These are phyloP conservation scores for Colletotrichum sp. DNA, from an alignment of 2,329 filamentous ascomycete species.

Conservation along the genomic window DNA sequence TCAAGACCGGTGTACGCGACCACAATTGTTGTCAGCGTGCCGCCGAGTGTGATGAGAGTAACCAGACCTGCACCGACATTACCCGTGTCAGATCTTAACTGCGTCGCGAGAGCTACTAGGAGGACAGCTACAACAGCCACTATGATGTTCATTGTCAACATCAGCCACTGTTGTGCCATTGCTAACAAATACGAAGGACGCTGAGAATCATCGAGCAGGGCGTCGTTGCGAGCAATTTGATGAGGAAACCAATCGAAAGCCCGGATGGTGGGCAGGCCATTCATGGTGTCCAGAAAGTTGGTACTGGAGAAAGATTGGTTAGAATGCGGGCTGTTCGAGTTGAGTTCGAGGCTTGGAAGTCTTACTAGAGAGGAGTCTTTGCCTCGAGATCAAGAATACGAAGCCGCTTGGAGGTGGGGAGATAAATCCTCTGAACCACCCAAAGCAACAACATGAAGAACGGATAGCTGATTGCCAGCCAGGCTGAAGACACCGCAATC, in stretches of 20 bases:
- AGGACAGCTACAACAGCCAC: conserved; percentile 52
- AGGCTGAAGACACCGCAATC: conserved; percentile 46
- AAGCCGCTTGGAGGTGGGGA: conserved; percentile 65
- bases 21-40: conserved; percentile 32
- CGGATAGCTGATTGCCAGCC: conserved; percentile 55
- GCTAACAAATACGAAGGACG: conserved; percentile 61
- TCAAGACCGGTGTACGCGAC: conserved; percentile 35
- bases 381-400: conserved; percentile 67
- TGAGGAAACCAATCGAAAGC: conserved; percentile 60
- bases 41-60: conserved; percentile 41
- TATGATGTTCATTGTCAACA: conserved; percentile 52
- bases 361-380: conserved; percentile 60
- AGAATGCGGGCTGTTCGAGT: neutral
- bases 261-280: conserved; percentile 59
- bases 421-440: conserved; percentile 59
- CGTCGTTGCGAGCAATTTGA: conserved; percentile 43
- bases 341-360: neutral
- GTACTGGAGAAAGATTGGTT: conserved; percentile 29
- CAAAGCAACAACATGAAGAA: conserved; percentile 51
- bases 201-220: conserved; percentile 59
- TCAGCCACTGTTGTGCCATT: conserved; percentile 64
- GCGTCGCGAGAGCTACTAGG: conserved; percentile 54
- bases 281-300: conserved; percentile 60
- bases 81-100: conserved; percentile 37
- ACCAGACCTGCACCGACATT: conserved; percentile 44